These are phyloP conservation scores for Globisporangium apiculatum DNA, from an alignment of 352 stramenopile species.

Conservation along the genomic window DNA sequence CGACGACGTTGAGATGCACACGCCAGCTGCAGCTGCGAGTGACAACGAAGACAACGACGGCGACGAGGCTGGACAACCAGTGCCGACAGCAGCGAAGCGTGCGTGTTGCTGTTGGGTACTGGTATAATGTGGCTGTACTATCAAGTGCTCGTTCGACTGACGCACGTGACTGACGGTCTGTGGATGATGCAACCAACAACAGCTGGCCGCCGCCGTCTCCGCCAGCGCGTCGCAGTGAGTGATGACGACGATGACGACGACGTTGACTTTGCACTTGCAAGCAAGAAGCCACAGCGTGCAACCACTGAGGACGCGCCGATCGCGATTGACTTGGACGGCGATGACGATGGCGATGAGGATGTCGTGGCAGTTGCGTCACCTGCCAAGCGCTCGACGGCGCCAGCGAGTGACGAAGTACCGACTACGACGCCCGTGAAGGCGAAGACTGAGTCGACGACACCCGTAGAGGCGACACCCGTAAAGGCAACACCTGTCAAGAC, in stretches of 20 bases:
- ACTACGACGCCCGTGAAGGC: not conserved
- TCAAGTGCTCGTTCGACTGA: not conserved
- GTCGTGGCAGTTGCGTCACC: too few relatives aligned
- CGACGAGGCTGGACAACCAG: not conserved
- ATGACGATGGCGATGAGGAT: conserved; percentile 6
- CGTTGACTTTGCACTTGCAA: conserved; percentile 21
- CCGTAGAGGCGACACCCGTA: too few relatives aligned
- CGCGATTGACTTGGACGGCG: conserved; percentile 16
- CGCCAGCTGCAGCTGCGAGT: conserved; percentile 7
- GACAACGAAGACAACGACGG: conserved; percentile 8
- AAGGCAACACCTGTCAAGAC: not conserved
- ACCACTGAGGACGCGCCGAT: conserved; percentile 24
- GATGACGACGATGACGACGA: conserved; percentile 48
- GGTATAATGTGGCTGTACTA: too few relatives aligned
- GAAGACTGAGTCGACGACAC: too few relatives aligned
- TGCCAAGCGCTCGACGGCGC: too few relatives aligned
- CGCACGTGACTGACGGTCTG: not conserved
- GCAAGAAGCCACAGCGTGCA: not conserved
- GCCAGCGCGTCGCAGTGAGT: conserved; percentile 35
- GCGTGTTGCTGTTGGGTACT: conserved; percentile 4
- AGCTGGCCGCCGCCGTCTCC: conserved; percentile 53
- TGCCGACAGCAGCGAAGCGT: conserved; percentile 29
- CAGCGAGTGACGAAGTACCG: not conserved
- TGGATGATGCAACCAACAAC: not conserved
- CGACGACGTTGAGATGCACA: conserved; percentile 22